Evolutionary conservation across 2,329 filamentous ascomycete species (phyloP).

Genomic region (Aspergillus hiratsukae): DNA sequence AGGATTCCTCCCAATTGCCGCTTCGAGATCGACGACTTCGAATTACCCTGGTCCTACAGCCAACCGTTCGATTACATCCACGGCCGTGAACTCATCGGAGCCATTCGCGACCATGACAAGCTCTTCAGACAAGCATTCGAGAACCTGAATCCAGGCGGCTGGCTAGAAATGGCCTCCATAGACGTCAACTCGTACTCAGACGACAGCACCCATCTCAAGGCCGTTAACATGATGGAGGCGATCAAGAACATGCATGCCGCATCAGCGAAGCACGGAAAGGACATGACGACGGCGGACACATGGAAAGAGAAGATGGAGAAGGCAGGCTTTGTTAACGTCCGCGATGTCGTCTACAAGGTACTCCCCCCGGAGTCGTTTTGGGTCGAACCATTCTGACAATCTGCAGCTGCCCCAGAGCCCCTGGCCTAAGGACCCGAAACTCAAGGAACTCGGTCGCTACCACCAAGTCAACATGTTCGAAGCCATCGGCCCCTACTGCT

Average conservation of each 20-base stretch:
- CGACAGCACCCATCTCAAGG: slow-evolving; percentile 26
- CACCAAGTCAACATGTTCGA: slow-evolving; percentile 35
- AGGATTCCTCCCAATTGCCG: slow-evolving; percentile 33
- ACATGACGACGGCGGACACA: slow-evolving; percentile 26
- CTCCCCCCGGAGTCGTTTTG: neutral
- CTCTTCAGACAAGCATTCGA: slow-evolving; percentile 23
- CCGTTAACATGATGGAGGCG: slow-evolving; percentile 19
- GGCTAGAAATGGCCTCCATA: slow-evolving; percentile 54
- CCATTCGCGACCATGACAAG: slow-evolving; percentile 23
- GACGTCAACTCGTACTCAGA: slow-evolving; percentile 88
- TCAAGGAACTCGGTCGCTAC: slow-evolving; percentile 49
- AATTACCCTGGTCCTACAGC: slow-evolving; percentile 26
- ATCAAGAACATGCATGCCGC: slow-evolving; percentile 27
- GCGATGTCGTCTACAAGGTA: slow-evolving; percentile 44
- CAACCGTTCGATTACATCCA: slow-evolving; percentile 30
- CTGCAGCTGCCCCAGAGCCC: slow-evolving; percentile 45
- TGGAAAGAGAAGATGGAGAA: slow-evolving; percentile 44
- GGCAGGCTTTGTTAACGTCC: slow-evolving; percentile 52
- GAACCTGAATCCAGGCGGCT: slow-evolving; percentile 25
- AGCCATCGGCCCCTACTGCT: slow-evolving; percentile 31
- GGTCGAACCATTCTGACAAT: slow-evolving; percentile 1
- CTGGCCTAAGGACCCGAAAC: slow-evolving; percentile 50
- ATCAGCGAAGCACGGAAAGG: slow-evolving; percentile 30
- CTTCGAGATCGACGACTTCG: slow-evolving; percentile 32
- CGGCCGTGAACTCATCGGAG: slow-evolving; percentile 28